Evolutionary conservation across 257 asterid species (phyloP).

Genomic region (Lithospermum erythrorhizon): DNA sequence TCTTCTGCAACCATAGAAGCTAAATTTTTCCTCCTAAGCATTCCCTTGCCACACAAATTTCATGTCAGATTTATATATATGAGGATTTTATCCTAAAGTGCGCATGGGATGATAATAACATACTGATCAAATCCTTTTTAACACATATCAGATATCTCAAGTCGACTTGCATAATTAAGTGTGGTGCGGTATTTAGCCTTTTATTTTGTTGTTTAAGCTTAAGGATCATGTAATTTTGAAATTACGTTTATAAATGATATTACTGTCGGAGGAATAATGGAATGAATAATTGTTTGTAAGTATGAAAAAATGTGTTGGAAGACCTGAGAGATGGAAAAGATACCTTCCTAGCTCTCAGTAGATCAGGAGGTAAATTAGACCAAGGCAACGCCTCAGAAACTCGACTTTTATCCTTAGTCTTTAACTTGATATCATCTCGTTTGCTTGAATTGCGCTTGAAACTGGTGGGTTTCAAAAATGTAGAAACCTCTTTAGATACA

Average conservation of each 20-base stretch:
- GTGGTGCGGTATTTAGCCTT: no score
- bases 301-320: no score
- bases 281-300: not conserved
- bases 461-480: constrained; percentile 20
- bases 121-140: no score
- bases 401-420: constrained; percentile 23
- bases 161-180: no score
- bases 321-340: not conserved
- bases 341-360: constrained; percentile 70
- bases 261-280: not conserved
- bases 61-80: not conserved
- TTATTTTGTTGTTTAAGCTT: no score
- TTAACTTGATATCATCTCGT: constrained; percentile 34
- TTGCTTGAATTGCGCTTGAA: constrained; percentile 29
- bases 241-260: no score
- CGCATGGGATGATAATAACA: no score
- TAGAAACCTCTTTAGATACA: constrained; percentile 16
- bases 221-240: no score
- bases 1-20: constrained; percentile 67
- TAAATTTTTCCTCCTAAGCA: constrained; percentile 54
- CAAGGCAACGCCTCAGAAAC: constrained; percentile 41
- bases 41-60: constrained; percentile 28
- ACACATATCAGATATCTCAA: no score
- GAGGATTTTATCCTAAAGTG: not conserved
- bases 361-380: constrained; percentile 58